Evolutionary conservation across 78 protist genomes (phyloP).

Genomic region (Dictyostelium firmibasis): DNA sequence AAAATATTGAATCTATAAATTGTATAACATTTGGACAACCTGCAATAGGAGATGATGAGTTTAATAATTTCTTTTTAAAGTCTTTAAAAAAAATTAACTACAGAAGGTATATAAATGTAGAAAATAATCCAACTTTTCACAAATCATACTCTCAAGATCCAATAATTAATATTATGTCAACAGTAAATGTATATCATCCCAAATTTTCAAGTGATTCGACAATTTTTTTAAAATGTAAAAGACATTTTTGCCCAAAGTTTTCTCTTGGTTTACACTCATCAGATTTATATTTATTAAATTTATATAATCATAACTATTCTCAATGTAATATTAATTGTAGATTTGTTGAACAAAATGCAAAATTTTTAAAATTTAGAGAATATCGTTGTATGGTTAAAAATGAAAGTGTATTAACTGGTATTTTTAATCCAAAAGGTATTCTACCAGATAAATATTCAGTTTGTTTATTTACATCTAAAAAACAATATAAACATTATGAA

Average conservation of each 20-base stretch:
- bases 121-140: neutral
- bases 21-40: slow-evolving; percentile 59
- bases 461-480: neutral
- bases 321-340: neutral
- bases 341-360: neutral
- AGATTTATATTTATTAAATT: neutral
- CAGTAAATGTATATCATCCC: neutral
- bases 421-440: neutral
- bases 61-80: neutral
- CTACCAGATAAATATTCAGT: slow-evolving; percentile 2
- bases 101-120: neutral
- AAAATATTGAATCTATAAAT: neutral
- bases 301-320: neutral
- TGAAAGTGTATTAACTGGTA: neutral
- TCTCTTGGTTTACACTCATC: neutral
- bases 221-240: neutral
- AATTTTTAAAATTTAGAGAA: neutral
- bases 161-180: neutral
- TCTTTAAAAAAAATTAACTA: neutral
- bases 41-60: neutral
- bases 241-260: neutral
- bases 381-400: neutral
- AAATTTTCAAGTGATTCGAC: neutral
- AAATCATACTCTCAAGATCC: neutral
- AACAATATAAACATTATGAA: neutral